phyloP scores from a whole-genome alignment of 1,139 yeast genomes.

The Blastobotrys serpentis region DNA sequence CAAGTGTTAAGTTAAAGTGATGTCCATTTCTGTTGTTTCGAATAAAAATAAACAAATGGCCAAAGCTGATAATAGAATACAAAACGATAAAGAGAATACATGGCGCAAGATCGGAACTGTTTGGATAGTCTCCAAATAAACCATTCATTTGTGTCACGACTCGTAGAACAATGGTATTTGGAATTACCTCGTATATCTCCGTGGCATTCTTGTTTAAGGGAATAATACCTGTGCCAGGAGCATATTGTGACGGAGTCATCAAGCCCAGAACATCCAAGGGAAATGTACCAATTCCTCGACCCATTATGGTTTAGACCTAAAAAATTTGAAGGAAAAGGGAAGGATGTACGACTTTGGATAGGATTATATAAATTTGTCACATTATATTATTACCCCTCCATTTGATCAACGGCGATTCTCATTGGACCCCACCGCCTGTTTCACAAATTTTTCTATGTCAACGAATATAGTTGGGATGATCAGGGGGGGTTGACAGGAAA shows the following conservation, averaged over 20 bases:
- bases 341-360: too few species aligned
- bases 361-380: background rate
- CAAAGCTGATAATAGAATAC: conserved; percentile 49
- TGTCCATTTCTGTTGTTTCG: conserved; percentile 61
- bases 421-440: conserved; percentile 3
- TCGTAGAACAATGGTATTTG: conserved; percentile 13
- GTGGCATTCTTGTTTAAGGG: conserved; percentile 12
- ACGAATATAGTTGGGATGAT: background rate
- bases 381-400: background rate
- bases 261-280: conserved; percentile 18
- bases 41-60: conserved; percentile 51
- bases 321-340: background rate
- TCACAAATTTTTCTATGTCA: background rate
- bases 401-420: conserved; percentile 5
- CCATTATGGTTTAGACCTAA: too few species aligned
- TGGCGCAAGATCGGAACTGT: conserved; percentile 61
- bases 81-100: conserved; percentile 56
- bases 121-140: conserved; percentile 66
- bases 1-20: conserved; percentile 56
- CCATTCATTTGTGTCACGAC: conserved; percentile 43
- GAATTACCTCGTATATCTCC: conserved; percentile 6
- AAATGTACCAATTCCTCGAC: conserved; percentile 9
- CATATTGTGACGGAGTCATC: conserved; percentile 28
- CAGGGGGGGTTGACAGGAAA: background rate
- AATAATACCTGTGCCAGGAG: conserved; percentile 25